Conservation (phyloP, 2,329 filamentous ascomycete genomes). For the Anisogramma anomala region DNA sequence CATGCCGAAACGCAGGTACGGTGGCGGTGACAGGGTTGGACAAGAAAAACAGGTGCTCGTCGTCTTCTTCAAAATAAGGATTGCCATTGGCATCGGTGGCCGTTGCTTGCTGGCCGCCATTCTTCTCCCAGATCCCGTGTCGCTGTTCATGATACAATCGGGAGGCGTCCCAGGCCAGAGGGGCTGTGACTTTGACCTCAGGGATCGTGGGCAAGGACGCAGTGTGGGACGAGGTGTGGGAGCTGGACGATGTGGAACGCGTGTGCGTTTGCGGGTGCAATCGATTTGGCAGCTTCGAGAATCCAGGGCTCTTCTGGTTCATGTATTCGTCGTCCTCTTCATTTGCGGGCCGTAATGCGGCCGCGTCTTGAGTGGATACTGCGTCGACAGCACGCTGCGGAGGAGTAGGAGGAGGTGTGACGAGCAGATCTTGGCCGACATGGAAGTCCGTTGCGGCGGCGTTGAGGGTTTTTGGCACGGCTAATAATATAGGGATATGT, state of each 20-base stretch:
- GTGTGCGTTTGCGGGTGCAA: constrained; percentile 10
- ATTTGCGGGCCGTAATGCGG: too few relatives aligned
- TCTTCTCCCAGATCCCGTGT: neutral
- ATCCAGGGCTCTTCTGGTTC: neutral
- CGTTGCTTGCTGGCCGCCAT: neutral
- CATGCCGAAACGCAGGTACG: constrained; percentile 40
- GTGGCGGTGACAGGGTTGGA: constrained; percentile 39
- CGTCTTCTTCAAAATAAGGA: constrained; percentile 15
- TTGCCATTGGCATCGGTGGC: constrained; percentile 16
- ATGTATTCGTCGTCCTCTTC: constrained; percentile 8
- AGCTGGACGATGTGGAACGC: constrained; percentile 14
- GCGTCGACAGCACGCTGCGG: constrained; percentile 1
- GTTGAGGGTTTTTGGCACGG: constrained; percentile 7
- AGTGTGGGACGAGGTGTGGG: constrained; percentile 14
- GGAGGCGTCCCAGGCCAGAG: constrained; percentile 13
- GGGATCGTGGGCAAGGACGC: constrained; percentile 31
- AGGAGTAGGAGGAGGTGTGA: constrained; percentile 9
- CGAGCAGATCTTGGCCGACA: constrained; percentile 10
- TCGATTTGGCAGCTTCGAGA: neutral
- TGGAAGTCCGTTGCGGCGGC: constrained; percentile 7
- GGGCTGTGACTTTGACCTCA: constrained; percentile 24
- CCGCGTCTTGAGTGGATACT: too few relatives aligned
- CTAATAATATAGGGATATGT: neutral
- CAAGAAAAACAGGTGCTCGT: constrained; percentile 36
- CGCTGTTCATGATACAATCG: neutral